Evolutionary conservation across 768 basidiomycete species (phyloP).

Genomic region (Gloeophyllum trabeum): DNA sequence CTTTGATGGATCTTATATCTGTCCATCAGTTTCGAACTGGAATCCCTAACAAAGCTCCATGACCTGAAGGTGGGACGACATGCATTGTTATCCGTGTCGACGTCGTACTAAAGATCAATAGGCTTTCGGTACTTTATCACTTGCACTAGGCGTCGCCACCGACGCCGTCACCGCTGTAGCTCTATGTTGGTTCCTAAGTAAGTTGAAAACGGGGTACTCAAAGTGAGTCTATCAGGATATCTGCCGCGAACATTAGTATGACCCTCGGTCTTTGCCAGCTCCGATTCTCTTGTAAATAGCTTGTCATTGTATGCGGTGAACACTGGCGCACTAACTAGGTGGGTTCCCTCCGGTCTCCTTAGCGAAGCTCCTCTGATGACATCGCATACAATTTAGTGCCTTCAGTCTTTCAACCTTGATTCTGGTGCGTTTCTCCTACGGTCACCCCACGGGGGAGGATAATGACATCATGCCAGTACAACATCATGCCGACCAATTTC

Average conservation of each 20-base stretch:
- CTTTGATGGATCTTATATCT: too few relatives aligned
- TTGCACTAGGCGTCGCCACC: conserved; percentile 36
- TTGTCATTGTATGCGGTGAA: conserved; percentile 52
- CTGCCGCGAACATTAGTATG: not conserved
- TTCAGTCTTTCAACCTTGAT: conserved; percentile 41
- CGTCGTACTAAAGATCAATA: conserved; percentile 11
- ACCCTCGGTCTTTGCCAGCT: conserved; percentile 19
- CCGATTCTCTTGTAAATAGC: conserved; percentile 43
- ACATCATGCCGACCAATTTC: conserved; percentile 40
- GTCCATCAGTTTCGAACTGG: conserved; percentile 24
- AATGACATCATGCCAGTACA: conserved; percentile 30
- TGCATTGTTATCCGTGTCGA: not conserved
- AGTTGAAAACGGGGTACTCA: conserved; percentile 36
- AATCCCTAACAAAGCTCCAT: conserved; percentile 32
- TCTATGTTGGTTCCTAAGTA: conserved; percentile 43
- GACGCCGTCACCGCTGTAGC: conserved; percentile 41
- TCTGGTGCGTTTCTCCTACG: conserved; percentile 27
- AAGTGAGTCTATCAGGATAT: conserved; percentile 18
- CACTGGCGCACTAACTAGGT: conserved; percentile 56
- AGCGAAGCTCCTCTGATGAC: not conserved
- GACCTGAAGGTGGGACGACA: not conserved
- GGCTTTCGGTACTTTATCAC: conserved; percentile 34
- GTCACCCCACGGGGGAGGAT: not conserved
- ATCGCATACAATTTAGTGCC: conserved; percentile 18
- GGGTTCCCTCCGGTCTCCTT: conserved; percentile 10